These are phyloP conservation scores for Aspergillus saccharolyticus DNA, from an alignment of 495 filamentous ascomycete genomes.

Conservation along the genomic window DNA sequence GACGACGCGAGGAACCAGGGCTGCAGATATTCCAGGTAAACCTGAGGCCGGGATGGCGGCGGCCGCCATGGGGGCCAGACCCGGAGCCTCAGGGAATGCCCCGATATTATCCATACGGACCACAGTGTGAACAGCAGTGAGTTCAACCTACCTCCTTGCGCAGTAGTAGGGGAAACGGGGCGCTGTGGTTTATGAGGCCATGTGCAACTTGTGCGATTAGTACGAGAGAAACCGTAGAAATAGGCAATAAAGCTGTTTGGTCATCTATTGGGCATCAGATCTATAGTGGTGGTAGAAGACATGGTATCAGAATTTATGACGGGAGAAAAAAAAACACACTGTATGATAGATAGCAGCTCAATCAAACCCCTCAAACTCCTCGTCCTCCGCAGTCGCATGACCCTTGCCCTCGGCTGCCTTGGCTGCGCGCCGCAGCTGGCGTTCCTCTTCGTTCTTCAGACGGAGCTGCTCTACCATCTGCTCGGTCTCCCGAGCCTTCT, in stretches of 20 bases:
- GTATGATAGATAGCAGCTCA: constrained; percentile 16
- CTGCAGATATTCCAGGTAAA: no score
- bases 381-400: constrained; percentile 24
- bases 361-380: constrained; percentile 41
- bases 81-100: no score
- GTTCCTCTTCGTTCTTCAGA: constrained; percentile 45
- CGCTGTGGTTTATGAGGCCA: no score
- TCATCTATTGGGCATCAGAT: not conserved
- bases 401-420: constrained; percentile 16
- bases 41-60: no score
- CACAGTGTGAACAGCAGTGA: no score
- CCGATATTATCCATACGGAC: no score
- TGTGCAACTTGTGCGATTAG: no score
- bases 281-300: not conserved
- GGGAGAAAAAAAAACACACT: constrained; percentile 1
- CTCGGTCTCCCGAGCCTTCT: constrained; percentile 64
- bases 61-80: no score
- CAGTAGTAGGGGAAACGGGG: no score
- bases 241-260: not conserved
- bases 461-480: constrained; percentile 68
- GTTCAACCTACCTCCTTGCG: no score
- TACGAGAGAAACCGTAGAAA: not conserved
- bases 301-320: constrained; percentile 4
- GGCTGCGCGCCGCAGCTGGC: constrained; percentile 18
- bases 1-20: no score